Evolutionary conservation across 331 rosid genomes (phyloP), one percentile per base, ranked within the genome.

Genomic region (Phaseolus coccineus): DNA sequence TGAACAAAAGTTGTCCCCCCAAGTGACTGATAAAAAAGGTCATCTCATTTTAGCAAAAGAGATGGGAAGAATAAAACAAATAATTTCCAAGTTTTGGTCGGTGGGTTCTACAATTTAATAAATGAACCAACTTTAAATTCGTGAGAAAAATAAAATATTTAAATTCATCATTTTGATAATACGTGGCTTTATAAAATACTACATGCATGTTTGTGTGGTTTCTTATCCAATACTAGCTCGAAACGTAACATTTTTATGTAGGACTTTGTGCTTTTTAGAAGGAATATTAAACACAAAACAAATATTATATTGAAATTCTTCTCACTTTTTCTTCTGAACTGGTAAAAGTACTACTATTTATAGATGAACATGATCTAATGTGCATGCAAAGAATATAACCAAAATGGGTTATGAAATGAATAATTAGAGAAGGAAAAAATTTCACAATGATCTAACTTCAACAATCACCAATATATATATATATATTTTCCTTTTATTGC

Each of bases 31-130:
- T 53, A 25, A 35, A 19, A 77, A 50, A 47, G 63, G 70, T 72
- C 46, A 58, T 52, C 48, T 48, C 42, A 70, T 62, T 61, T 77
- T 42, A 3, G 71, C 73, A 59, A 75, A 35, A 46, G 3, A 11
- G 72, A 53, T 42, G n/a, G 58, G 30, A 59, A 62, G 69, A 44
- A 66, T 25, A 63, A 30, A 53, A 77, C 40, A 71, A 71, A 30
- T 10, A 15, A 50, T 65, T 74, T 77, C 22, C 14, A 8, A 28
- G 3, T n/a, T 6, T 46, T 76, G 86, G 89, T 73, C 81, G 86
- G 86, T 57, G 80, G 71, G 78, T 78, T 74, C 78, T n/a, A 25
- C 12, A 48, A 9, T 55, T 51, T 14, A 56, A 28, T 51, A 3
- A 42, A 39, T 35, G 22, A 4, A 46, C 27, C 14, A 44, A 15